Percentiles rank a stretch among this genome's conserved stretches.
Evolutionary conservation across 805 yeast species (phyloP).

Genomic region (Hanseniaspora lindneri): DNA sequence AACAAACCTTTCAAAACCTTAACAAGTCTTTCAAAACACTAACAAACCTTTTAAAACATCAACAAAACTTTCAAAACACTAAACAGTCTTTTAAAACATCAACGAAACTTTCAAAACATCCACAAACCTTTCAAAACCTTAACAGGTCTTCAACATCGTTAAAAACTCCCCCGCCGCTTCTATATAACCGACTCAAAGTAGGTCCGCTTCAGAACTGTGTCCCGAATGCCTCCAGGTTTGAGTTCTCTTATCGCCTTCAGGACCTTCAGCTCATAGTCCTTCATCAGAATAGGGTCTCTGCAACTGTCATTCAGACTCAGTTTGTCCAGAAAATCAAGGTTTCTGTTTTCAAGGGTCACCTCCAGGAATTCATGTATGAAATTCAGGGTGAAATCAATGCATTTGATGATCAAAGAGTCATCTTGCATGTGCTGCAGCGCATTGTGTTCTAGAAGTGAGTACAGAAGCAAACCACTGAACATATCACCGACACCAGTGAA

Average conservation of each 20-base stretch:
- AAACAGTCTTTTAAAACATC: too few relatives aligned
- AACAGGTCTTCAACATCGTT: too few relatives aligned
- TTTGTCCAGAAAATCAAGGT: slow-evolving; percentile 11
- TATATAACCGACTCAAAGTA: background rate
- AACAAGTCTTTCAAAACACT: too few relatives aligned
- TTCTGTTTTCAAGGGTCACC: slow-evolving; percentile 21
- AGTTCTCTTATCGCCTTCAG: slow-evolving; percentile 41
- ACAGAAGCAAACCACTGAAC: slow-evolving; percentile 67
- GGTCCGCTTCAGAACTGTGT: background rate
- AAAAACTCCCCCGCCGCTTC: too few relatives aligned
- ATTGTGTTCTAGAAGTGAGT: slow-evolving; percentile 37
- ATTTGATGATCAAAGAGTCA: slow-evolving; percentile 15
- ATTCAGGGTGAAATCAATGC: slow-evolving; percentile 26
- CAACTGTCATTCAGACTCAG: slow-evolving; percentile 24
- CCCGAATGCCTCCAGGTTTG: background rate
- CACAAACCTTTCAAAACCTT: too few relatives aligned
- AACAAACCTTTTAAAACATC: too few relatives aligned
- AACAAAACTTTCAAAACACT: too few relatives aligned
- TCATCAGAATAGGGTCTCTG: slow-evolving; percentile 48
- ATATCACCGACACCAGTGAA: slow-evolving; percentile 94
- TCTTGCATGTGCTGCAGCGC: slow-evolving; percentile 11
- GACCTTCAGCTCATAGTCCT: slow-evolving; percentile 58
- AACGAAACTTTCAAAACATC: too few relatives aligned
- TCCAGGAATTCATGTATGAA: slow-evolving; percentile 26
- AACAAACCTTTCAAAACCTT: too few relatives aligned